Conservation (phyloP, 345 rosid genomes). For the Eucalyptus paniculata region DNA sequence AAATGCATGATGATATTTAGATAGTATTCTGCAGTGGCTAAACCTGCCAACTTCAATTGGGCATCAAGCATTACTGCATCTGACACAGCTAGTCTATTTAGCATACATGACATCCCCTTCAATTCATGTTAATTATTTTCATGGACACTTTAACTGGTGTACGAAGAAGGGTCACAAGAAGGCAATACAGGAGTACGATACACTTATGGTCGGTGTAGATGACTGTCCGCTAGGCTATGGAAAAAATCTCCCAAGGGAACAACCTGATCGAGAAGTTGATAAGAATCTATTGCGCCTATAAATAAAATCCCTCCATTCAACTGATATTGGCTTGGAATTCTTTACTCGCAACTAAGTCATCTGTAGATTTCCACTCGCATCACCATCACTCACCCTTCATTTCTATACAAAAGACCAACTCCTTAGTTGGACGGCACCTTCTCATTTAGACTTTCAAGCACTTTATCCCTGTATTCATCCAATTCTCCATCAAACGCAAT, state of each 20-base stretch:
- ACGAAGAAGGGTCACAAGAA: not conserved
- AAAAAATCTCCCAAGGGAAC: not conserved
- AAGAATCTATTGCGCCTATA: not conserved
- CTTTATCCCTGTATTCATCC: not conserved
- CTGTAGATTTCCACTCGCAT: not conserved
- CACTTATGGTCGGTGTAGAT: not conserved
- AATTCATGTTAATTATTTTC: too few relatives aligned
- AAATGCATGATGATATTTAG: not conserved
- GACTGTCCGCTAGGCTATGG: not conserved
- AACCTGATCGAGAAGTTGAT: not conserved
- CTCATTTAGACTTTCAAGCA: not conserved
- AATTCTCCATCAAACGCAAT: not conserved
- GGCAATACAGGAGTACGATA: not conserved
- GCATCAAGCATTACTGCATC: not conserved
- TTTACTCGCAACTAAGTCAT: not conserved
- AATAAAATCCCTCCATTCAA: not conserved
- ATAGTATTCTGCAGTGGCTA: not conserved
- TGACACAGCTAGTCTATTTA: not conserved
- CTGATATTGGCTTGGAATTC: not conserved
- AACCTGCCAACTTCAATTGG: not conserved
- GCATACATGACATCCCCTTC: not conserved
- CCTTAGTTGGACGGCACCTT: not conserved
- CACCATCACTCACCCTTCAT: not conserved
- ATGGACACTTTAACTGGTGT: too few relatives aligned
- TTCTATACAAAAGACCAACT: not conserved